A percentile compares a stretch with the other conserved stretches of the same genome.
Conservation (phyloP, 2,329 filamentous ascomycete genomes). For the Penicillium rolfsii region DNA sequence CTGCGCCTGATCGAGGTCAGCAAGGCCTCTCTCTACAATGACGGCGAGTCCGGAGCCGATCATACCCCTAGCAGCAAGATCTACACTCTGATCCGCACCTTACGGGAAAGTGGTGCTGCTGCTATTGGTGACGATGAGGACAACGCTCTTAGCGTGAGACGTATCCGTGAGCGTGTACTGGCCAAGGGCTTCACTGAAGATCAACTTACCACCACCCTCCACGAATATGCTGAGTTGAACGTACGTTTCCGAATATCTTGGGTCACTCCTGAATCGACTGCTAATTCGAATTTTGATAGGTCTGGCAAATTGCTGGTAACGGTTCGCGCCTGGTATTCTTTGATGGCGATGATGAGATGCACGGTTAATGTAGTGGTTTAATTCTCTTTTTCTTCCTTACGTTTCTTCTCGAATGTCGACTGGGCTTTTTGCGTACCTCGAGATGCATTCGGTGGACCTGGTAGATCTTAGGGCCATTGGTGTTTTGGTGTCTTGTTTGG, state of each 20-base stretch:
- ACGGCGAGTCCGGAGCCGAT: conserved; percentile 65
- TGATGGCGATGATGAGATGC: conserved; percentile 62
- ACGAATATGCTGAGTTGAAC: conserved; percentile 85
- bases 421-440: conserved; percentile 20
- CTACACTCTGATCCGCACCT: conserved; percentile 87
- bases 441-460: conserved; percentile 29
- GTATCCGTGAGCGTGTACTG: conserved; percentile 87
- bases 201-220: conserved; percentile 81
- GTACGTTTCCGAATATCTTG: conserved; percentile 64
- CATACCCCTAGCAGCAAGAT: conserved; percentile 86
- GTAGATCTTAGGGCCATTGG: conserved; percentile 26
- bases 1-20: conserved; percentile 88
- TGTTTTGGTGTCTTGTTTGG: conserved; percentile 28
- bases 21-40: conserved; percentile 84
- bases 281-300: conserved; percentile 55
- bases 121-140: conserved; percentile 73
- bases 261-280: conserved; percentile 5
- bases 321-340: conserved; percentile 73
- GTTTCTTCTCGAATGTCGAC: conserved; percentile 12
- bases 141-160: conserved; percentile 80
- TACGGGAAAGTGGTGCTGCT: conserved; percentile 81
- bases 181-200: conserved; percentile 97
- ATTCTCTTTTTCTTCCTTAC: conserved; percentile 3
- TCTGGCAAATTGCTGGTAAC: conserved; percentile 77
- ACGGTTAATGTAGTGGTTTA: conserved; percentile 36